These are phyloP conservation scores for Microstegium vimineum DNA, from an alignment of 176 grass and related monocot genomes.

Conservation along the genomic window DNA sequence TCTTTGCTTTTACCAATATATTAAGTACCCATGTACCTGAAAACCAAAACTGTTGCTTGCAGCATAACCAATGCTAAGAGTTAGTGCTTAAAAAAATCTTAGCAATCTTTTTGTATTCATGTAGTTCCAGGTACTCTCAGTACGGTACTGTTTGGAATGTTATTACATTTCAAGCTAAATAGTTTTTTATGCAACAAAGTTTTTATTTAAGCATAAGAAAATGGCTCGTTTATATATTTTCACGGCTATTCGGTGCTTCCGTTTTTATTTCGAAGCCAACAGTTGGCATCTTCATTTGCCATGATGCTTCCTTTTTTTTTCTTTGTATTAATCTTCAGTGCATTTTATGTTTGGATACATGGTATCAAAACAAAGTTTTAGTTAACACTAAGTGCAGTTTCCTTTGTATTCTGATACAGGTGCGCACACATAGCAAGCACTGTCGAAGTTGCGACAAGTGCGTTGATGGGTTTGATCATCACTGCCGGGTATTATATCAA, in stretches of 20 bases:
- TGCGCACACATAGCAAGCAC: slow-evolving; percentile 85
- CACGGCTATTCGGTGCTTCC: background rate
- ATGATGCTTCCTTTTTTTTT: background rate
- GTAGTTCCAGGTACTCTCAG: background rate
- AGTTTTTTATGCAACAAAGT: background rate
- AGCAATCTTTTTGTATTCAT: background rate
- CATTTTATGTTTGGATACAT: slow-evolving; percentile 7
- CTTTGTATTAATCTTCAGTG: background rate
- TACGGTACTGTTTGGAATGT: background rate
- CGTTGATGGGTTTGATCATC: slow-evolving; percentile 98
- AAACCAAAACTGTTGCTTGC: background rate
- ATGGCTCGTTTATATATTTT: background rate
- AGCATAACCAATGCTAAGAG: slow-evolving; percentile 9
- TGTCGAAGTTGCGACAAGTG: slow-evolving; percentile 98
- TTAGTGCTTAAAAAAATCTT: background rate
- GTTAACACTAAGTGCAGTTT: background rate
- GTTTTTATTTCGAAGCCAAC: background rate
- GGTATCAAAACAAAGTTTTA: background rate
- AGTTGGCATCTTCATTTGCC: background rate
- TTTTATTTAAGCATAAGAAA: background rate
- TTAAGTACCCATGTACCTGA: background rate
- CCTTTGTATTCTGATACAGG: slow-evolving; percentile 45
- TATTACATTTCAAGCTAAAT: background rate
- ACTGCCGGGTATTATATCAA: slow-evolving; percentile 69
- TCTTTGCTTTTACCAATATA: slow-evolving; percentile 3